A percentile compares a stretch with the other conserved stretches of the same genome.
phyloP scores from a whole-genome alignment of 2,329 filamentous ascomycete genomes.

The Blumeria hordei region DNA sequence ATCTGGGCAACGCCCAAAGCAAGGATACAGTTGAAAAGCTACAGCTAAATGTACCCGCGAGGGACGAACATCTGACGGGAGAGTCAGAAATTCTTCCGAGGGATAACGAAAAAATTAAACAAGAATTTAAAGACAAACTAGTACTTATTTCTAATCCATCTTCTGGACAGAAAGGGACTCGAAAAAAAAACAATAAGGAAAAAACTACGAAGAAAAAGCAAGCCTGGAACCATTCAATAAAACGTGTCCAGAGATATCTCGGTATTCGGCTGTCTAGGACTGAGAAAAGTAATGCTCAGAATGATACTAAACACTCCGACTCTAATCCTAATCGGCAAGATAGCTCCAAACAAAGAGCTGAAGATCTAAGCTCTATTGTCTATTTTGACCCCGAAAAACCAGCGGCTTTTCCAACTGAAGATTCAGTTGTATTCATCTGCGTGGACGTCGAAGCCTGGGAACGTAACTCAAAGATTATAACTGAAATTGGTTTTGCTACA shows the following conservation, averaged over 20 bases:
- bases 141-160: slow-evolving; percentile 22
- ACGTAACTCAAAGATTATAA: slow-evolving; percentile 36
- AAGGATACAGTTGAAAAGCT: slow-evolving; percentile 14
- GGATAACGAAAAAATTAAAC: slow-evolving; percentile 17
- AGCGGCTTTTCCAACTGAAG: slow-evolving; percentile 23
- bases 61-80: slow-evolving; percentile 9
- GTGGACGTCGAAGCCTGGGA: slow-evolving; percentile 75
- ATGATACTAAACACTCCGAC: slow-evolving; percentile 7
- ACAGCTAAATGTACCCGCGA: slow-evolving; percentile 13
- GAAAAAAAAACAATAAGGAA: slow-evolving; percentile 24
- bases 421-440: slow-evolving; percentile 43
- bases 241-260: slow-evolving; percentile 43
- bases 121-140: slow-evolving; percentile 29
- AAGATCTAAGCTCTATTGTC: slow-evolving; percentile 4
- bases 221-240: slow-evolving; percentile 28
- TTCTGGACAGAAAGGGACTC: slow-evolving; percentile 20
- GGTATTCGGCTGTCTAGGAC: slow-evolving; percentile 28
- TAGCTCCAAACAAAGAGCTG: slow-evolving; percentile 10
- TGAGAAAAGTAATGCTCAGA: slow-evolving; percentile 3
- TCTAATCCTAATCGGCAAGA: slow-evolving; percentile 11
- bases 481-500: slow-evolving; percentile 66
- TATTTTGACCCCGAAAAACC: slow-evolving; percentile 21
- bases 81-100: slow-evolving; percentile 11
- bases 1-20: slow-evolving; percentile 32
- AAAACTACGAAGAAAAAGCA: slow-evolving; percentile 23